Base-by-base conservation (phyloP, 352 stramenopile genomes). In the Aphanomyces cochlioides region DNA sequence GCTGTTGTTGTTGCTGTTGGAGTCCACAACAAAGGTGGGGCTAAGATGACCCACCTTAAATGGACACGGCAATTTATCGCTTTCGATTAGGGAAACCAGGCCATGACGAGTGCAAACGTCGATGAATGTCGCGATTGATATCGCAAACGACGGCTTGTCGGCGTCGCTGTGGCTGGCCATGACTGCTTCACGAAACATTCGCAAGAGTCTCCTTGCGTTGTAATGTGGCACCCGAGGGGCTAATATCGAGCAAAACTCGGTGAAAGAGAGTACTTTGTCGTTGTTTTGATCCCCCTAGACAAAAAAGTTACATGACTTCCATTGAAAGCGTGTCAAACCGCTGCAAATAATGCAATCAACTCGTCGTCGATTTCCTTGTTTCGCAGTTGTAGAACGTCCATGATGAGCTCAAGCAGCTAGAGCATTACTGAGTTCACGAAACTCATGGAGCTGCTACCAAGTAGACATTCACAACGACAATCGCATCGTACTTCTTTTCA, bases 101-200 rank as follows among this genome's bases (percentile, higher is more conserved):
- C 84, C 84, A 53, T 92, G 83, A 61, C 90, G 81, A 19, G 83
- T 81, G 73, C 84, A 92, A 4, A 90, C 83, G 41, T 80, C 63
- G 37, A 90, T 77, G 21, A 92, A 90, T 2, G 84, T 80, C 3
- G 80, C 74, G 78, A 89, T 90, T 5, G 84, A 90, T 21, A 92
- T 73, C 15, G 81, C 81, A 56, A 90, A 92, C 0, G 84, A 89
- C 64, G 28, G 28, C 28, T 90, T 82, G 13, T 15, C 3, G 8
- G 50, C 37, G 8, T 61, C 17, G n/a, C 88, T 76, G 0, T 64
- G 73, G 10, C 83, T 73, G 17, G 80, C 74, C 78, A 88, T 89
- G 13, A 92, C 61, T 40, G 84, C 80, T 50, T 92, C 83, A 0
- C 83, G 81, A 47, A 92, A 90, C 84, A 92, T 92, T 2, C 83